These are phyloP conservation scores for Dipodascopsis uninucleata DNA, from an alignment of 805 yeast species.

Conservation along the genomic window DNA sequence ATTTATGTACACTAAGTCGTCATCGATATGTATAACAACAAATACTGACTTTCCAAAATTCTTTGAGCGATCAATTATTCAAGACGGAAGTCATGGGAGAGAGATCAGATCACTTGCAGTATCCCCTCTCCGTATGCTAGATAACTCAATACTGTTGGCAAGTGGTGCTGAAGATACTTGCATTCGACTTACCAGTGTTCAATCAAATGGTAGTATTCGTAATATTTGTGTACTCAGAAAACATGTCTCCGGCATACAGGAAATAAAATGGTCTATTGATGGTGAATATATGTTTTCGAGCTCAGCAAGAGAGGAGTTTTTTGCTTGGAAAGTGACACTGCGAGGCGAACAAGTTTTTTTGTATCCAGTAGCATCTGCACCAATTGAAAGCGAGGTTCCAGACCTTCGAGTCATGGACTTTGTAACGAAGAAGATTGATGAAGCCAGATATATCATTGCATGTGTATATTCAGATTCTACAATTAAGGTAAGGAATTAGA, in stretches of 20 bases:
- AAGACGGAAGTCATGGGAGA: conserved; percentile 81
- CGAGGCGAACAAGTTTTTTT: conserved; percentile 44
- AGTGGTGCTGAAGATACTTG: conserved; percentile 91
- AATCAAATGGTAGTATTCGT: conserved; percentile 43
- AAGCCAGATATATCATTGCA: conserved; percentile 45
- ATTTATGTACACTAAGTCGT: conserved; percentile 59
- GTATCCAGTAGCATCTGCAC: conserved; percentile 49
- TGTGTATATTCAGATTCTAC: conserved; percentile 85
- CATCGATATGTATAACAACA: no score
- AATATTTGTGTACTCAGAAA: conserved; percentile 62
- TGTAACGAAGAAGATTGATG: conserved; percentile 39
- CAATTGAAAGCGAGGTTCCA: conserved; percentile 57
- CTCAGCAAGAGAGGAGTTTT: conserved; percentile 77
- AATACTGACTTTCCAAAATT: no score
- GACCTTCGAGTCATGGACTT: conserved; percentile 92
- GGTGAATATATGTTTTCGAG: conserved; percentile 47
- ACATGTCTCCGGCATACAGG: conserved; percentile 88
- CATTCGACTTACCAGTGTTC: conserved; percentile 47
- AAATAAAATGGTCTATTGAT: conserved; percentile 48
- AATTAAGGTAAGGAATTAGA: conserved; percentile 67
- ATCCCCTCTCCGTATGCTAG: conserved; percentile 37
- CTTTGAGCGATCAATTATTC: conserved; percentile 35
- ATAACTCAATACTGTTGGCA: conserved; percentile 45
- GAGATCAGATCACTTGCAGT: conserved; percentile 76
- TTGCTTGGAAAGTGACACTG: conserved; percentile 63